Percentiles rank a stretch among this genome's conserved stretches.
These are phyloP conservation scores for Colletotrichum lupini DNA, from an alignment of 2,329 filamentous ascomycete genomes.

Conservation along the genomic window DNA sequence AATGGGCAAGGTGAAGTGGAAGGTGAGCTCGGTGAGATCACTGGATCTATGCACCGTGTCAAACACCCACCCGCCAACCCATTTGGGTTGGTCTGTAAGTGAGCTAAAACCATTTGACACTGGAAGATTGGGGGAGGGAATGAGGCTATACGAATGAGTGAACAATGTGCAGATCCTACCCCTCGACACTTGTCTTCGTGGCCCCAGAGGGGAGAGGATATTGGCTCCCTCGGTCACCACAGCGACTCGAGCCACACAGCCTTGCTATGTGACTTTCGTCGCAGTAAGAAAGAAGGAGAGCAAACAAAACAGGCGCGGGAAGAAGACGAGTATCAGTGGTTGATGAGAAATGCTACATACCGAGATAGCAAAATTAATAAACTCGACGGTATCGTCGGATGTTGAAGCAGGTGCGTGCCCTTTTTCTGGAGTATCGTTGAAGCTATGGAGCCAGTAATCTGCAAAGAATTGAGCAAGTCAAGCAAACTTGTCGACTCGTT, in stretches of 20 bases:
- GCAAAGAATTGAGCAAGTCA: neutral
- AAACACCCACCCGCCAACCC: neutral
- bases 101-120: neutral
- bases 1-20: neutral
- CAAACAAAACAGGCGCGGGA: neutral
- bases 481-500: neutral
- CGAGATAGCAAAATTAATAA: neutral
- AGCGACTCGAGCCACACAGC: neutral
- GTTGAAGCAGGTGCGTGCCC: neutral
- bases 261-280: neutral
- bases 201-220: neutral
- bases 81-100: neutral
- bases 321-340: no score
- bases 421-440: neutral
- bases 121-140: neutral
- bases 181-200: neutral
- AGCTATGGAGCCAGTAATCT: neutral
- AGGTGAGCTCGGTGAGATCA: neutral
- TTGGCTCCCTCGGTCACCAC: neutral
- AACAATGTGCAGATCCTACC: neutral
- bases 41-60: neutral
- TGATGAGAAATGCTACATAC: neutral
- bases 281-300: no score
- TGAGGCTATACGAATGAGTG: neutral
- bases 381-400: neutral